phyloP scores from a whole-genome alignment of 2,329 filamentous ascomycete genomes.

The Penicillium palitans region DNA sequence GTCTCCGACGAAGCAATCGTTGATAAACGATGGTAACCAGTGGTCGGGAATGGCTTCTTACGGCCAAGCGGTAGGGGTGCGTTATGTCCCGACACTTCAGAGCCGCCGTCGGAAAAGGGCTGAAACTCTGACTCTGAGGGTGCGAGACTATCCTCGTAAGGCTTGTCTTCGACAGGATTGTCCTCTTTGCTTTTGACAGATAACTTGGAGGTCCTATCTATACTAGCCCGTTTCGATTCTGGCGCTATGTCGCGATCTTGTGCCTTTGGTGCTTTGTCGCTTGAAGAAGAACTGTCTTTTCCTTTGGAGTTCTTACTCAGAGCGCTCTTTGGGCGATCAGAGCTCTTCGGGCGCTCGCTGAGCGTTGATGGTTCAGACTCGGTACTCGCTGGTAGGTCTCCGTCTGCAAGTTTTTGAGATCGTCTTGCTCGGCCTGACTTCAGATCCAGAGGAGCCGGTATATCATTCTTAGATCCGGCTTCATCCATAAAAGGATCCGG shows the following conservation, averaged over 20 bases:
- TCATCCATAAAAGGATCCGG: conserved; percentile 57
- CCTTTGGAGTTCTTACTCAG: conserved; percentile 25
- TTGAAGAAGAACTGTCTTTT: conserved; percentile 18
- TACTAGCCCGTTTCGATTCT: conserved; percentile 26
- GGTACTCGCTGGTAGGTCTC: conserved; percentile 17
- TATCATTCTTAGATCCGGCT: conserved; percentile 35
- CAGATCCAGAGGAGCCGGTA: conserved; percentile 45
- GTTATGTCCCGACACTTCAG: conserved; percentile 40
- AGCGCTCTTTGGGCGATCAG: conserved; percentile 27
- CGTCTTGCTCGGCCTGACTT: conserved; percentile 40
- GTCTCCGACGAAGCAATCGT: conserved; percentile 61
- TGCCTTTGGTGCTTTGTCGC: conserved; percentile 13
- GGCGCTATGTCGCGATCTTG: conserved; percentile 7
- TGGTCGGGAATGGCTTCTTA: conserved; percentile 52
- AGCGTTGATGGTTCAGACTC: conserved; percentile 30
- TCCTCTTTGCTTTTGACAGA: conserved; percentile 20
- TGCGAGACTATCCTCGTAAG: conserved; percentile 28
- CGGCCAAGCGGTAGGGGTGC: conserved; percentile 43
- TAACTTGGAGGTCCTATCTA: conserved; percentile 16
- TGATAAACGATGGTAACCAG: conserved; percentile 55
- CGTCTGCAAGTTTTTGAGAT: conserved; percentile 27
- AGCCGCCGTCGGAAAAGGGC: conserved; percentile 36
- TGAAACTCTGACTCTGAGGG: conserved; percentile 31
- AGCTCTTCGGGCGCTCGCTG: conserved; percentile 17
- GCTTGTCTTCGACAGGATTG: conserved; percentile 14